A percentile compares a stretch with the other conserved stretches of the same genome.
Evolutionary conservation across 805 yeast genomes (phyloP).

Genomic region (Pichia phayaonensis): DNA sequence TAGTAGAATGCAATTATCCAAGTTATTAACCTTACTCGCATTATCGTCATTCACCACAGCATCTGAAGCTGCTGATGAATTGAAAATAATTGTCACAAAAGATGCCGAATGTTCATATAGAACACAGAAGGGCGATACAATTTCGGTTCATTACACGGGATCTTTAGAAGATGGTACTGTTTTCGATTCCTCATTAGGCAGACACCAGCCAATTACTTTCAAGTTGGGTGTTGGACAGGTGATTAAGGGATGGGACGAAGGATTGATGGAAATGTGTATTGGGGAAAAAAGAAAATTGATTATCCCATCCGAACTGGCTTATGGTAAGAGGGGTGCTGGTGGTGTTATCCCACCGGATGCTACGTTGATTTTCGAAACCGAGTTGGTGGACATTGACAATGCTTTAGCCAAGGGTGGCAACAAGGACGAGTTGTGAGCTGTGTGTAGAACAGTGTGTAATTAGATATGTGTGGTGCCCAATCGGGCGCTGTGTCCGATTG

Average conservation of each 20-base stretch:
- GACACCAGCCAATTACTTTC: slow-evolving; percentile 65
- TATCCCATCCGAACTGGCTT: slow-evolving; percentile 73
- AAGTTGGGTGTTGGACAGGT: slow-evolving; percentile 74
- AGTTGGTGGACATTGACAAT: slow-evolving; percentile 44
- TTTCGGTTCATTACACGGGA: slow-evolving; percentile 78
- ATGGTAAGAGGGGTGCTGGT: slow-evolving; percentile 69
- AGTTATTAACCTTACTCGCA: not conserved
- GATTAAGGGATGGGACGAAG: slow-evolving; percentile 88
- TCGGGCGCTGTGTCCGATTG: too few species aligned
- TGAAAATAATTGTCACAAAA: slow-evolving; percentile 30
- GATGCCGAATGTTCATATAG: slow-evolving; percentile 49
- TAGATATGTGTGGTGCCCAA: too few species aligned
- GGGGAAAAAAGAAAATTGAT: slow-evolving; percentile 77
- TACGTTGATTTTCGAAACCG: slow-evolving; percentile 58
- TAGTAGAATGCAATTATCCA: not conserved
- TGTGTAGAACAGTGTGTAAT: too few species aligned
- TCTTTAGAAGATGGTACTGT: slow-evolving; percentile 54
- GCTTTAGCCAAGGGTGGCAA: not conserved
- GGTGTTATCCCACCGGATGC: slow-evolving; percentile 69
- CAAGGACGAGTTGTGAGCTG: slow-evolving; percentile 23
- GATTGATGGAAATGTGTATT: slow-evolving; percentile 73
- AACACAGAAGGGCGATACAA: slow-evolving; percentile 57
- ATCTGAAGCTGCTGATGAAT: not conserved
- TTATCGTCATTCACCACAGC: not conserved
- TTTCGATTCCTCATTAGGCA: slow-evolving; percentile 64